Base-by-base conservation (phyloP, 2,329 filamentous ascomycete species). In the Chaetomiaceae sp. region DNA sequence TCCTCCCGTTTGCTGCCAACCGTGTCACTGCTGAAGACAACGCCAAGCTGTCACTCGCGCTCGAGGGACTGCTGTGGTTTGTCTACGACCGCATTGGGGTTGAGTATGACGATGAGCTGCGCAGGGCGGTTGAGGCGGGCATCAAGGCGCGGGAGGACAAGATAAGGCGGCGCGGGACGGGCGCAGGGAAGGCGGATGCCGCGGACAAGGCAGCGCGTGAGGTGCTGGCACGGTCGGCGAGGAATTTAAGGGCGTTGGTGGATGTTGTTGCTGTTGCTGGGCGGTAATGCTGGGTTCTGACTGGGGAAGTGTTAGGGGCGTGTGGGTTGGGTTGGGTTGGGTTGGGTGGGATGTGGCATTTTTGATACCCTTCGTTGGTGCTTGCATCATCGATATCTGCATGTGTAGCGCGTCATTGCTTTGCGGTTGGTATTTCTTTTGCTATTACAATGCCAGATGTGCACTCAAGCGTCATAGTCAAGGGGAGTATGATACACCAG, bases 41-140 rank as follows among this genome's bases (percentile, higher is more conserved):
- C 56, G 81, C 83, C 22, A 86, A 85, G 61, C 71, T 90, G 30
- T 82, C 83, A 2, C 65, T 90, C 9, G 63, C 86, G 24, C 67
- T 88, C 0, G 87, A 91, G 65, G 72, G 72, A 2, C 64, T 88
- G 40, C 58, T 87, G 24, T 72, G 81, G 37, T 65, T 81, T 6
- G 63, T 76, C 3, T 74, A 70, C 64, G 46, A 48, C 3, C 57
- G 60, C 20, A 63, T 65, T 11, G 55, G 58, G 17, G 52, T 69
- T 11, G 47, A 50, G 1, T 70, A 71, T 52, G 64, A 63, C 24
- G 50, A 59, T 0, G 51, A 52, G 4, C 59, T 79, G 14, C 60
- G 59, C 14, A 51, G 52, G 6, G 72, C 72, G 0, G 68, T 71
- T 11, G 64, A 66, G 47, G 66, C 57, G 42, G 77, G 77, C 2